Evolutionary conservation across 805 yeast species (phyloP).

Genomic region (Komagataella pastoris): DNA sequence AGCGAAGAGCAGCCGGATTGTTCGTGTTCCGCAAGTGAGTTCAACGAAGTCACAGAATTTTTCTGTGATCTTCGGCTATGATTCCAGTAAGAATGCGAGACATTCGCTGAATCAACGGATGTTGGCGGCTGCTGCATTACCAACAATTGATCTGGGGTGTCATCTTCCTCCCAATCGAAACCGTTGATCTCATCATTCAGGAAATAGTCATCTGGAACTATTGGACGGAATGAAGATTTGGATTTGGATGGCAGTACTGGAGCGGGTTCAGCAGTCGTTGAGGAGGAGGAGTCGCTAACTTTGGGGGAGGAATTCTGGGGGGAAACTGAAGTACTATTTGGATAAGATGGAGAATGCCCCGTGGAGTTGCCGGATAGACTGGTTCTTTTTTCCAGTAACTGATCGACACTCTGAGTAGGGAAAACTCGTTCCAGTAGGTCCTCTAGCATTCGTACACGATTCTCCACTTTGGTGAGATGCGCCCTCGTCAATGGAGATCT

Average conservation of each 20-base stretch:
- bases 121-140: slow-evolving; percentile 6
- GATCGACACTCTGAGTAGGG: slow-evolving; percentile 32
- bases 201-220: slow-evolving; percentile 13
- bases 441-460: slow-evolving; percentile 33
- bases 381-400: slow-evolving; percentile 5
- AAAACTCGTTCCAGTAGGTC: slow-evolving; percentile 24
- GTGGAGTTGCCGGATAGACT: neutral
- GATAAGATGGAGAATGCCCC: neutral
- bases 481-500: slow-evolving; percentile 77
- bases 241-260: neutral
- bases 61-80: neutral
- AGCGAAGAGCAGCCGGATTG: slow-evolving; percentile 7
- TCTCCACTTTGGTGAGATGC: slow-evolving; percentile 66
- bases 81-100: neutral
- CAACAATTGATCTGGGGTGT: slow-evolving; percentile 11
- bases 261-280: neutral
- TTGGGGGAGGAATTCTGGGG: neutral
- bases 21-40: slow-evolving; percentile 6
- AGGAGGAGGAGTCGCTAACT: neutral
- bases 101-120: slow-evolving; percentile 2
- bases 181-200: slow-evolving; percentile 24
- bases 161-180: slow-evolving; percentile 48
- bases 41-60: slow-evolving; percentile 8
- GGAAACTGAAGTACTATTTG: neutral
- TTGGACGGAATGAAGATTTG: slow-evolving; percentile 6